Evolutionary conservation across 768 basidiomycete genomes (phyloP).

Genomic region (Agaricus subrufescens): DNA sequence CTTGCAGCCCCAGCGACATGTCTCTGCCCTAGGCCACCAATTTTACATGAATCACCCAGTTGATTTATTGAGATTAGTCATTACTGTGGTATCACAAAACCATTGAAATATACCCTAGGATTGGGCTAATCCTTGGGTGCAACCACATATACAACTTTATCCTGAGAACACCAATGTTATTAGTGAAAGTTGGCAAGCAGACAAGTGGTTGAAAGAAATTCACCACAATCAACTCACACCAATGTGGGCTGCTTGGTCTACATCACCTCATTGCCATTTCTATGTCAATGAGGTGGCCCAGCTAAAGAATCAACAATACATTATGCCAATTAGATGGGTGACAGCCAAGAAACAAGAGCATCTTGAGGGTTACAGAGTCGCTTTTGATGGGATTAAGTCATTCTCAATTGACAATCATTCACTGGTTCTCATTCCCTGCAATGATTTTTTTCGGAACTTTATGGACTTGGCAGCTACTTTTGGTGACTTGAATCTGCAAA

Average conservation of each 20-base stretch:
- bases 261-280: conserved; percentile 13
- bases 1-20: conserved; percentile 14
- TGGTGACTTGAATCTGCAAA: too few species aligned
- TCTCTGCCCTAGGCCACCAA: conserved; percentile 20
- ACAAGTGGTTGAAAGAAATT: conserved; percentile 20
- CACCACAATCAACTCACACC: conserved; percentile 13
- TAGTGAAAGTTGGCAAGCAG: conserved; percentile 23
- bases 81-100: not conserved
- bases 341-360: conserved; percentile 6
- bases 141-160: conserved; percentile 18
- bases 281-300: conserved; percentile 21
- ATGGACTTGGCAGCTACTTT: too few species aligned
- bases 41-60: conserved; percentile 24
- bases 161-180: conserved; percentile 17
- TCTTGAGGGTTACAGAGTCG: too few species aligned
- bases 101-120: conserved; percentile 13
- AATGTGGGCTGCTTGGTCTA: conserved; percentile 23
- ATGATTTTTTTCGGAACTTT: too few species aligned
- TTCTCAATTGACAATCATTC: too few species aligned
- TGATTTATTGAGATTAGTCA: conserved; percentile 14
- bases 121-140: conserved; percentile 22
- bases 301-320: conserved; percentile 12
- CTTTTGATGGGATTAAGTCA: too few species aligned
- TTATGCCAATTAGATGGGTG: conserved; percentile 20
- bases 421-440: too few species aligned